A percentile compares a stretch with the other conserved stretches of the same genome.
Evolutionary conservation across 306 rosid species (phyloP).

Genomic region (Ochetophila trinervis): DNA sequence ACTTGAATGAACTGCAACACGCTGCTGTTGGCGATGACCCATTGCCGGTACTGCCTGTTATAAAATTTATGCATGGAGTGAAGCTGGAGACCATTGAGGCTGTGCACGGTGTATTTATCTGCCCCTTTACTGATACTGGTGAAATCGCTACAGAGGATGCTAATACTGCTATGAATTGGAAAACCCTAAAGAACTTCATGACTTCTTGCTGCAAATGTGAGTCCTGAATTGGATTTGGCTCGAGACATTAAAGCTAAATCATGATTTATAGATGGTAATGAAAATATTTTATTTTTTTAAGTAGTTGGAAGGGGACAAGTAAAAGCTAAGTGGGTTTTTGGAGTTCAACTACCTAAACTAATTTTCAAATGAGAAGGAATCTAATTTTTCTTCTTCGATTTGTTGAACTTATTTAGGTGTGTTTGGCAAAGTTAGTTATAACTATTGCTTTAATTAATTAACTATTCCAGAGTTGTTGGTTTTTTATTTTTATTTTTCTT

Average conservation of each 20-base stretch:
- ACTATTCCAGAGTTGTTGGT: too few species aligned
- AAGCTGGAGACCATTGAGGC: conserved; percentile 50
- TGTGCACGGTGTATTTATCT: conserved; percentile 60
- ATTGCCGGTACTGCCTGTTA: conserved; percentile 71
- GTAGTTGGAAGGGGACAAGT: not conserved
- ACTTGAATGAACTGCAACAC: conserved; percentile 55
- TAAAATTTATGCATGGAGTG: conserved; percentile 70
- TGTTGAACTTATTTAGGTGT: conserved; percentile 16
- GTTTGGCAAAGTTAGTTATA: conserved; percentile 21
- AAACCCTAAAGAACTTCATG: not conserved
- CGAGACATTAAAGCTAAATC: not conserved
- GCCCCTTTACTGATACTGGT: conserved; percentile 30
- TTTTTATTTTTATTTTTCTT: too few species aligned
- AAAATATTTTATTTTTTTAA: not conserved
- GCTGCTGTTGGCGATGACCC: conserved; percentile 39
- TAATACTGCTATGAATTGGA: conserved; percentile 20
- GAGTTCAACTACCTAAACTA: conserved; percentile 59
- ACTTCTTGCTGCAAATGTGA: too few species aligned
- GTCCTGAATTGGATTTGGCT: conserved; percentile 11
- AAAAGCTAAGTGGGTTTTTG: conserved; percentile 26
- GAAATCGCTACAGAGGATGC: conserved; percentile 25
- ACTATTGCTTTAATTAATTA: not conserved
- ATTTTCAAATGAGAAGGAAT: conserved; percentile 14
- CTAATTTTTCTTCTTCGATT: not conserved
- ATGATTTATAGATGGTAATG: conserved; percentile 23